Base-by-base conservation (phyloP, 2,329 filamentous ascomycete genomes). In the Graphium sp. region DNA sequence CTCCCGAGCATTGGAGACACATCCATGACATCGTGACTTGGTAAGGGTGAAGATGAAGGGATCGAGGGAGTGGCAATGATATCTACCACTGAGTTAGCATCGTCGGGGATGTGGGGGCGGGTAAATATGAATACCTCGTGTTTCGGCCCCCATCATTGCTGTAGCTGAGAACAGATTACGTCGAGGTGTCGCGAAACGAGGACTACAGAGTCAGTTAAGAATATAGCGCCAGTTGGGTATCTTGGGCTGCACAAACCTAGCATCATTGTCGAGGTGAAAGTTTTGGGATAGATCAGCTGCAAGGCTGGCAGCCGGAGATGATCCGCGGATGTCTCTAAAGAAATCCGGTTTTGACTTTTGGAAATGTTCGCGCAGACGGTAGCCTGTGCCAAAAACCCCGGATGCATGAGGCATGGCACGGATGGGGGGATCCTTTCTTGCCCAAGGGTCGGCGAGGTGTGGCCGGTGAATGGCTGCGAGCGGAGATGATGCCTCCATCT, bases 271-370 rank as follows among this genome's bases (percentile, higher is more conserved):
- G 49, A 95, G 80, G 48, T 87, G 80, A 50, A 95, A 92, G 60
- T 95, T 98, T 49, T 93, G 84, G 33, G 85, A 94, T 42, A 95
- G 66, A 55, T 98, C 89, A 36, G 84, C 85, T 23, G 85, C 87
- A 41, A 98, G 60, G 46, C 82, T 92, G 29, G 83, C 74, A 20
- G 84, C 85, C 5, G 89, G 89, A 32, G 89, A 98, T 13, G 85
- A 92, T 27, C 83, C 82, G 40, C 73, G 72, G 43, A 82, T 61
- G 29, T 77, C 67, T 47, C 66, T 74, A 58, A 95, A 92, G 58
- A 89, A 93, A 52, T 92, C 85, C 20, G 62, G 50, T 22, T 56
- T 59, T 24, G 63, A 55, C 36, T 65, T 61, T 40, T 68, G 55
- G 47, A 74, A 54, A 51, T 74, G 66, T 62, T 81, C 82, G 64